A percentile compares a stretch with the other conserved stretches of the same genome.
These are phyloP conservation scores for Stygiomarasmius scandens DNA, from an alignment of 1,284 basidiomycete genomes.

Conservation along the genomic window DNA sequence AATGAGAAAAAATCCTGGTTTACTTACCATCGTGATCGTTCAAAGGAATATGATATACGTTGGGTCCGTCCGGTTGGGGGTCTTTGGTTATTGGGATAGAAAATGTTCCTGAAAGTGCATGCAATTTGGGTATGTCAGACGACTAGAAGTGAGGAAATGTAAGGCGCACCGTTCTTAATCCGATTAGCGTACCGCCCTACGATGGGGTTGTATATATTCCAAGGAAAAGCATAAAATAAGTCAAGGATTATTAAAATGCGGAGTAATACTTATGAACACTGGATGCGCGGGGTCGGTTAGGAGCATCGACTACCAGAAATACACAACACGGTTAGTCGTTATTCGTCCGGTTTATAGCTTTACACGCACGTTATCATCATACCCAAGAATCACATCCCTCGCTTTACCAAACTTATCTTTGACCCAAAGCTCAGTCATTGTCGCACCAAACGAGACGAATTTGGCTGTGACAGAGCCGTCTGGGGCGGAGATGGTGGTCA, in stretches of 20 bases:
- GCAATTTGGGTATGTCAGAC: not conserved
- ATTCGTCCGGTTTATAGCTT: not conserved
- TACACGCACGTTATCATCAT: conserved; percentile 49
- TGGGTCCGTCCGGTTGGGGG: conserved; percentile 46
- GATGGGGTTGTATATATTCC: conserved; percentile 6
- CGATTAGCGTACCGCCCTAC: conserved; percentile 46
- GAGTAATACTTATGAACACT: conserved; percentile 53
- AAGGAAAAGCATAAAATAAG: not conserved
- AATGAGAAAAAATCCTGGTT: too few relatives aligned
- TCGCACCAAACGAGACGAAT: conserved; percentile 56
- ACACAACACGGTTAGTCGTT: too few relatives aligned
- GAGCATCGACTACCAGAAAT: conserved; percentile 35
- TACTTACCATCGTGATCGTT: conserved; percentile 51
- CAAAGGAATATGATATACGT: conserved; percentile 51
- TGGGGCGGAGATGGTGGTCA: conserved; percentile 48
- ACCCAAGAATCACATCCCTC: conserved; percentile 54
- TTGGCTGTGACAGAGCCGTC: conserved; percentile 57
- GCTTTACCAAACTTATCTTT: conserved; percentile 47
- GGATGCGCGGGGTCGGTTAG: conserved; percentile 51
- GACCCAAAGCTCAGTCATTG: conserved; percentile 54
- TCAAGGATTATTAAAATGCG: conserved; percentile 22
- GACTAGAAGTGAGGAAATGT: not conserved
- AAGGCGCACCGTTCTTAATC: conserved; percentile 49
- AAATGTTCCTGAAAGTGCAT: conserved; percentile 53
- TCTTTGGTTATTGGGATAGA: conserved; percentile 56